phyloP scores from a whole-genome alignment of 441 rosid genomes.

The Gossypium aridum region DNA sequence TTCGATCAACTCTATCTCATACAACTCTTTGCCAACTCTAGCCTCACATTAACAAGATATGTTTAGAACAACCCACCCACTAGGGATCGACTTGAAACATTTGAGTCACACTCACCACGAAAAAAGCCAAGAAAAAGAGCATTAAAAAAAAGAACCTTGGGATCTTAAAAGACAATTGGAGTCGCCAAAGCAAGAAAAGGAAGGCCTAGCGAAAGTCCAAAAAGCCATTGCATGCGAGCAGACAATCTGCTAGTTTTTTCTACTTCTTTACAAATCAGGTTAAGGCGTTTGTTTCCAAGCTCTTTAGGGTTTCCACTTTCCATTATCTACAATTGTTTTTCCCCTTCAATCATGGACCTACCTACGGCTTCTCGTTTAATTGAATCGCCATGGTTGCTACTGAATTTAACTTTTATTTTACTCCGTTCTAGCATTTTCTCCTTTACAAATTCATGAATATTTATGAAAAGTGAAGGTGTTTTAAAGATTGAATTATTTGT shows the following conservation, averaged over 20 bases:
- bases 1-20: too few species aligned
- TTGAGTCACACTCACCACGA: too few species aligned
- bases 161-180: background rate
- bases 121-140: too few species aligned
- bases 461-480: too few species aligned
- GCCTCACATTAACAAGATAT: too few species aligned
- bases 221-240: background rate
- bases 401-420: background rate
- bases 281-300: background rate
- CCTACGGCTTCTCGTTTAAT: background rate
- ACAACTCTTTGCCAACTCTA: too few species aligned
- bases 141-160: too few species aligned
- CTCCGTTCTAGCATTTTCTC: background rate
- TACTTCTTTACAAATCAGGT: background rate
- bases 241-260: background rate
- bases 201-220: background rate
- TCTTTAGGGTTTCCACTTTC: background rate
- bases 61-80: too few species aligned
- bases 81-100: too few species aligned
- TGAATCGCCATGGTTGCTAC: background rate
- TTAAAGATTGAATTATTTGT: too few species aligned
- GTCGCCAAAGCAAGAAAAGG: background rate
- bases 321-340: too few species aligned
- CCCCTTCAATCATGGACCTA: background rate
- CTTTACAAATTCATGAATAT: too few species aligned